Evolutionary conservation across 495 filamentous ascomycete genomes (phyloP).

Genomic region (Haplographium delicatum): DNA sequence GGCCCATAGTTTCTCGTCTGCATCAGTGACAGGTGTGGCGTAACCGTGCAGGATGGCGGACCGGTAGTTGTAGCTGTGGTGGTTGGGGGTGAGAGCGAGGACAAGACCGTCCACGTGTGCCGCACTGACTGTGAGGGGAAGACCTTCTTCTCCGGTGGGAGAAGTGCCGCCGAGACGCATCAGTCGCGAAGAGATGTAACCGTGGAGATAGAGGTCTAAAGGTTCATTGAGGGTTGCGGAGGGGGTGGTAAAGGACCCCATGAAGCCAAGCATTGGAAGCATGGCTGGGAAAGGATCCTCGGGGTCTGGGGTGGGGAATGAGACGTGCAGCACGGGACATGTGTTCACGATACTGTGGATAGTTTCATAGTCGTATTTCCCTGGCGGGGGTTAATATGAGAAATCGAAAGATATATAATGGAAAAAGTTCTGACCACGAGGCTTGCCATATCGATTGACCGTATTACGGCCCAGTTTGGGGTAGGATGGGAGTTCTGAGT

Average conservation of each 20-base stretch:
- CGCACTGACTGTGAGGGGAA: slow-evolving; percentile 61
- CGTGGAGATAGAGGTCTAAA: slow-evolving; percentile 81
- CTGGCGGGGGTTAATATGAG: slow-evolving; percentile 6
- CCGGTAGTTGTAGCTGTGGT: slow-evolving; percentile 86
- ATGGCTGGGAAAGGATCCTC: slow-evolving; percentile 68
- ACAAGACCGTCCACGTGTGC: slow-evolving; percentile 60
- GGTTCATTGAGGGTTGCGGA: slow-evolving; percentile 46
- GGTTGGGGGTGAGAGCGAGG: slow-evolving; percentile 62
- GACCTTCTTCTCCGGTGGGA: slow-evolving; percentile 25
- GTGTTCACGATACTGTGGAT: slow-evolving; percentile 81
- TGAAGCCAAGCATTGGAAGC: slow-evolving; percentile 83
- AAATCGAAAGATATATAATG: not conserved
- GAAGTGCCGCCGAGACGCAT: slow-evolving; percentile 43
- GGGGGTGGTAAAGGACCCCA: slow-evolving; percentile 64
- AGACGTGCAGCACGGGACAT: slow-evolving; percentile 74
- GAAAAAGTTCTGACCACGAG: slow-evolving; percentile 6
- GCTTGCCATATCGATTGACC: slow-evolving; percentile 19
- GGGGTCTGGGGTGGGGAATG: slow-evolving; percentile 54
- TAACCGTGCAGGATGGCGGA: slow-evolving; percentile 75
- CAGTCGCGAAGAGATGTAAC: slow-evolving; percentile 76
- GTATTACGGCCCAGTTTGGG: slow-evolving; percentile 19
- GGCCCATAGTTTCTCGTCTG: slow-evolving; percentile 73
- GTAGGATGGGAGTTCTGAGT: slow-evolving; percentile 12
- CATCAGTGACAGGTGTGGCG: slow-evolving; percentile 59
- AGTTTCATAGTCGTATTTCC: slow-evolving; percentile 60